These are phyloP conservation scores for Sequoiadendron giganteum DNA, from an alignment of 75 land plant species.

Conservation along the genomic window DNA sequence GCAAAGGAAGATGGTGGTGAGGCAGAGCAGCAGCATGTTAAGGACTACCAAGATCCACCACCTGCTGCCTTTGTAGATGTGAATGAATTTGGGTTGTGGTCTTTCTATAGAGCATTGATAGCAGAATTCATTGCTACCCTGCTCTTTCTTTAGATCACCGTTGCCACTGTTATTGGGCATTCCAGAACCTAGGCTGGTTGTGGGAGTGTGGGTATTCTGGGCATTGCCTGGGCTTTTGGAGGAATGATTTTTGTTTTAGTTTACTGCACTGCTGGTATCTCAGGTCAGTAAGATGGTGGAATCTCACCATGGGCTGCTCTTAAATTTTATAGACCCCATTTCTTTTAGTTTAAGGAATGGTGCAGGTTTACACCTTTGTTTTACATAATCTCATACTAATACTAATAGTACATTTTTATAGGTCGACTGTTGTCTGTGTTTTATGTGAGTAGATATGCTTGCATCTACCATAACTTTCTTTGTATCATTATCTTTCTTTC, in stretches of 20 bases:
- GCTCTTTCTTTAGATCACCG: slow-evolving; percentile 64
- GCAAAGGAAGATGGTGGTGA: slow-evolving; percentile 8
- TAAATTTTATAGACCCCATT: not conserved
- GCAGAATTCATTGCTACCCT: slow-evolving; percentile 77
- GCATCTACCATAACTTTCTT: not conserved
- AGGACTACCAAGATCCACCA: slow-evolving; percentile 64
- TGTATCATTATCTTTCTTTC: not conserved
- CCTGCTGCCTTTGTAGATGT: slow-evolving; percentile 44
- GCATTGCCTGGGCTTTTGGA: slow-evolving; percentile 73
- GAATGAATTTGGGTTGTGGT: slow-evolving; percentile 53
- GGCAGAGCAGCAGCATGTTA: too few relatives aligned
- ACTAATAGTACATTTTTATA: too few relatives aligned
- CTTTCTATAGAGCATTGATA: slow-evolving; percentile 70
- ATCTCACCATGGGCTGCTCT: not conserved
- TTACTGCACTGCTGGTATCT: slow-evolving; percentile 65
- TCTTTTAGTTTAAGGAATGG: not conserved
- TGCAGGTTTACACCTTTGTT: not conserved
- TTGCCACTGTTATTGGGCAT: slow-evolving; percentile 61
- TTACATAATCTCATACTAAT: too few relatives aligned
- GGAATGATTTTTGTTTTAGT: slow-evolving; percentile 45
- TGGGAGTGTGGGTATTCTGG: slow-evolving; percentile 63
- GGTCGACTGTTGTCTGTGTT: too few relatives aligned
- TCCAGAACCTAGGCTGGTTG: slow-evolving; percentile 21
- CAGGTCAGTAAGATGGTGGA: slow-evolving; percentile 22
- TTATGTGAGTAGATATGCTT: too few relatives aligned